Percentiles rank a stretch among this genome's conserved stretches.
Evolutionary conservation across 164 flowering plant genomes (phyloP).

Genomic region (Umbellularia californica): DNA sequence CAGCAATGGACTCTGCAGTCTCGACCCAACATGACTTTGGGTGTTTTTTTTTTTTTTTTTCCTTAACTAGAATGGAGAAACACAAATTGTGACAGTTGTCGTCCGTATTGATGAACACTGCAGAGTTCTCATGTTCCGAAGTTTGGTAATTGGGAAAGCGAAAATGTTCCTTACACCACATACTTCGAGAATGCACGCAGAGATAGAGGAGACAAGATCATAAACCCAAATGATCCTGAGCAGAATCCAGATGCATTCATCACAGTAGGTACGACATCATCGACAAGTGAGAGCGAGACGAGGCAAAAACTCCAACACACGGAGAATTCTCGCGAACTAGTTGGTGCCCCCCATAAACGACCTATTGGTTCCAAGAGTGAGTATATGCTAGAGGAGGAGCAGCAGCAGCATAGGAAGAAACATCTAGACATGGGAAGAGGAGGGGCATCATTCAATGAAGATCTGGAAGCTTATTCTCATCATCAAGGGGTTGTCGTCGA

Average conservation of each 20-base stretch:
- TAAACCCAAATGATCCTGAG: constrained; percentile 70
- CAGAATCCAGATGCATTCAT: constrained; percentile 54
- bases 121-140: constrained; percentile 49
- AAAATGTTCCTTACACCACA: constrained; percentile 53
- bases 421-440: constrained; percentile 4
- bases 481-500: neutral
- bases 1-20: too few species aligned
- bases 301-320: neutral
- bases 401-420: constrained; percentile 3
- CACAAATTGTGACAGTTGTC: neutral
- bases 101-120: constrained; percentile 11
- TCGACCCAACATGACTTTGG: too few species aligned
- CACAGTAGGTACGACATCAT: neutral
- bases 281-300: constrained; percentile 3
- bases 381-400: constrained; percentile 5
- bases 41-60: too few species aligned
- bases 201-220: constrained; percentile 32
- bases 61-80: neutral
- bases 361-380: neutral
- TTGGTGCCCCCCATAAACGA: neutral
- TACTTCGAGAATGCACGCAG: constrained; percentile 55
- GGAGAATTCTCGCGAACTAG: constrained; percentile 1
- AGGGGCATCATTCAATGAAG: neutral
- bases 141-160: constrained; percentile 60
- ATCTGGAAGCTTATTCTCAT: constrained; percentile 5